Conservation (phyloP, 2,329 filamentous ascomycete genomes). For the Monilinia fructicola region DNA sequence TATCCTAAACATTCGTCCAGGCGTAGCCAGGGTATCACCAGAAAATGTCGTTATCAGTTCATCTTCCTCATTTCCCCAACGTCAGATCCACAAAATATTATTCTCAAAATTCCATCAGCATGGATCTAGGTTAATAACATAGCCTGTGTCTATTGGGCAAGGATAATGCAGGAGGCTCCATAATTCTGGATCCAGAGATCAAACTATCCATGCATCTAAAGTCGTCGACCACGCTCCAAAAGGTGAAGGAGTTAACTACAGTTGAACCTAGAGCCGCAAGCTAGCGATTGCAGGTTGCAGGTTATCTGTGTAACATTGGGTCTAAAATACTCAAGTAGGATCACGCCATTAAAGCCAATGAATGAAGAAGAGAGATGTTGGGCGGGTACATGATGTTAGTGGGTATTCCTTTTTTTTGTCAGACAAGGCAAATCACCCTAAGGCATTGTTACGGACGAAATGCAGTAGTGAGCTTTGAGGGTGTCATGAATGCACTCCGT, state of each 20-base stretch:
- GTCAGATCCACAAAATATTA: constrained; percentile 3
- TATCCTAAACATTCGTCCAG: background rate
- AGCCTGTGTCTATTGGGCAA: background rate
- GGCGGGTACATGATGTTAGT: background rate
- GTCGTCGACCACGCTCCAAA: background rate
- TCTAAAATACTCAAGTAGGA: background rate
- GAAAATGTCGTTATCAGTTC: constrained; percentile 16
- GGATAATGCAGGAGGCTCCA: constrained; percentile 11
- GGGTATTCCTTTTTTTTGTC: background rate
- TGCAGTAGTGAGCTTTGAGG: background rate
- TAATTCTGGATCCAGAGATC: constrained; percentile 9
- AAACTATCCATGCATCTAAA: constrained; percentile 12
- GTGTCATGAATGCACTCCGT: background rate
- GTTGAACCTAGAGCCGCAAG: background rate
- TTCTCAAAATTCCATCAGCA: constrained; percentile 7
- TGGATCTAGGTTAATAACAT: constrained; percentile 7
- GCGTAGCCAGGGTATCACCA: background rate
- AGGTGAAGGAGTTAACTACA: constrained; percentile 3
- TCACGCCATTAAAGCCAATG: constrained; percentile 10
- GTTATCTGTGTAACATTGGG: constrained; percentile 10
- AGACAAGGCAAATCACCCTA: background rate
- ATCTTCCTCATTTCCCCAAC: constrained; percentile 17
- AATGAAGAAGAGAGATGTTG: background rate
- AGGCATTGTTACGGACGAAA: background rate
- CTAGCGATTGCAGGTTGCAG: constrained; percentile 8